Conservation (phyloP, 1,139 yeast species). For the Yamadazyma sp. region DNA sequence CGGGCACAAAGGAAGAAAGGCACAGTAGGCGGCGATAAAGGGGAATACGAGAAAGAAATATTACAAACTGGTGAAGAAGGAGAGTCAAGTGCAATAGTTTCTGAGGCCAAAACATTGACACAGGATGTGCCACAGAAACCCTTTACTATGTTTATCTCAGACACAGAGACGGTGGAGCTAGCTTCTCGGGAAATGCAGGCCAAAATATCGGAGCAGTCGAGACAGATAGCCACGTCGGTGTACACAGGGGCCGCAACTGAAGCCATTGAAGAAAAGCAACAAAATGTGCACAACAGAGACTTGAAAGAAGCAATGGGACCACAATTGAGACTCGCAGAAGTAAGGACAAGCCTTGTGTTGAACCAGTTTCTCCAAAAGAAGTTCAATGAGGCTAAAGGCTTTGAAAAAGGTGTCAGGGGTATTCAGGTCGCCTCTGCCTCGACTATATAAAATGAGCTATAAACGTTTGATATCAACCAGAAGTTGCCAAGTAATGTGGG, state of each 20-base stretch:
- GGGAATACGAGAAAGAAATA: too few species aligned
- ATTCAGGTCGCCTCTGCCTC: too few species aligned
- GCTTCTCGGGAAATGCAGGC: constrained; percentile 25
- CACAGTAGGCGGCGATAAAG: too few species aligned
- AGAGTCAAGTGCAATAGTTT: too few species aligned
- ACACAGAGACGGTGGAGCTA: constrained; percentile 29
- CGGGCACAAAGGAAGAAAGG: constrained; percentile 1
- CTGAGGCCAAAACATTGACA: too few species aligned
- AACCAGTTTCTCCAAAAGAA: constrained; percentile 13
- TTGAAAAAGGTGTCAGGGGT: too few species aligned
- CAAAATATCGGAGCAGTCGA: constrained; percentile 20
- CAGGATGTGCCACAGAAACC: too few species aligned
- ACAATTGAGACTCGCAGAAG: constrained; percentile 28
- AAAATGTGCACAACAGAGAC: constrained; percentile 19
- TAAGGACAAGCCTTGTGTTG: constrained; percentile 30
- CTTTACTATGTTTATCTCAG: constrained; percentile 13
- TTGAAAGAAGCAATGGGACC: constrained; percentile 30
- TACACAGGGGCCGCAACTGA: neutral
- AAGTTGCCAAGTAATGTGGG: too few species aligned
- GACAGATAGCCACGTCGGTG: constrained; percentile 15
- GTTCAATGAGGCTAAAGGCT: too few species aligned
- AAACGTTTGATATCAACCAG: too few species aligned
- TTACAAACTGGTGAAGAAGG: too few species aligned
- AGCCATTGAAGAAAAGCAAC: constrained; percentile 2
- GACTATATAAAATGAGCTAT: too few species aligned